Evolutionary conservation across 805 yeast species (phyloP), one percentile per base, ranked within the genome.

Genomic region (Metschnikowia borealis): DNA sequence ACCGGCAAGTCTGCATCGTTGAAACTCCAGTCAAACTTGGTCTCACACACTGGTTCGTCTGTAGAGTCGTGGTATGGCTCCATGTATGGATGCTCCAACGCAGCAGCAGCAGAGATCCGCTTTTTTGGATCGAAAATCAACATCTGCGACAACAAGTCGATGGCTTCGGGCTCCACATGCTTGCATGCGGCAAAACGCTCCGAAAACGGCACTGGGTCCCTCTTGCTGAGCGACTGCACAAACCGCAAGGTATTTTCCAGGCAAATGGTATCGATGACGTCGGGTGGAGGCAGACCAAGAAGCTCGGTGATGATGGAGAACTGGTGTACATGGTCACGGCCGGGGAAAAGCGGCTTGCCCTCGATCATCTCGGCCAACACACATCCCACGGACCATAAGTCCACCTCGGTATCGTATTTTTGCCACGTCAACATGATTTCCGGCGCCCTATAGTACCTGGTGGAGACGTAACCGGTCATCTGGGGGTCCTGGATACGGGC

Each of bases 391-490:
- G 96, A 86, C 99, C 99, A 92, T 61, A 92, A 88, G 69, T 92
- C 99, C 36, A 92, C 98, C 70, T 91, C 97, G 7, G 89, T 85
- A 63, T 91, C 97, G 70, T 92, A 92, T 65, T 92, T 89, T 68
- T 92, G 99, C 98, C 98, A 92, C 26, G 97, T 90, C 56, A 92
- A 79, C 99, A 92, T 92, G 69, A 92, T 92, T 67, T 92, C 99
- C 1, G 99, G 99, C 0, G 98, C 99, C 55, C 99, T 81, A 70
- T 92, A 92, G 74, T 90, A 92, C 63, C 99, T 72, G 3, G 99
- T 92, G 5, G 96, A 86, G 15, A 92, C 99, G 67, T 92, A 92
- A 8, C 98, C 99, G 0, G 98, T 92, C 99, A 92, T 92, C 68
- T 92, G 98, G 13, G 97, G 97, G 71, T 92, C 99, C 74, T 92